These are phyloP conservation scores for Chernovozyma sophiae-reginae DNA, from an alignment of 1,139 yeast genomes.

Conservation along the genomic window DNA sequence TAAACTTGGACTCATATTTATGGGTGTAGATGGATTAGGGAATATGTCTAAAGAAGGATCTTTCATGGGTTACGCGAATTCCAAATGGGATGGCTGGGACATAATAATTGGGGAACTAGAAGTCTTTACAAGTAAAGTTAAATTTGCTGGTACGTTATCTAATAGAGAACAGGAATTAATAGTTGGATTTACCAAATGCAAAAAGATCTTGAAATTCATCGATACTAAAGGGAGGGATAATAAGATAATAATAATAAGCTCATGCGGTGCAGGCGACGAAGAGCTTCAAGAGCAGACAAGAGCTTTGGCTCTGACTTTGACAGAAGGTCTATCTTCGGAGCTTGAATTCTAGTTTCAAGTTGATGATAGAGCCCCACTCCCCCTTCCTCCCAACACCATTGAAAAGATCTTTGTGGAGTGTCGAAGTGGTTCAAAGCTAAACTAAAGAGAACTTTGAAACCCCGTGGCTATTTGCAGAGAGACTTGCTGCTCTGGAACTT, in stretches of 20 bases:
- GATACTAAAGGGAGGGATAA: slow-evolving; percentile 19
- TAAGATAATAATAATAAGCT: slow-evolving; percentile 19
- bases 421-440: too few relatives aligned
- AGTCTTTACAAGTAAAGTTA: slow-evolving; percentile 23
- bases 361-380: too few relatives aligned
- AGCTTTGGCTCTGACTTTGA: too few relatives aligned
- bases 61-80: slow-evolving; percentile 50
- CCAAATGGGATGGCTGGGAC: slow-evolving; percentile 59
- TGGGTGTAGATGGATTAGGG: slow-evolving; percentile 45
- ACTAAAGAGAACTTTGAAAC: too few relatives aligned
- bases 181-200: slow-evolving; percentile 26
- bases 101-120: slow-evolving; percentile 39
- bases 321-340: too few relatives aligned
- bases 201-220: slow-evolving; percentile 28
- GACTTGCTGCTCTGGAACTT: too few relatives aligned
- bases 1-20: slow-evolving; percentile 49
- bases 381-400: too few relatives aligned
- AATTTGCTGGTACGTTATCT: slow-evolving; percentile 9
- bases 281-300: neutral
- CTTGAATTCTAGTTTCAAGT: too few relatives aligned
- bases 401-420: too few relatives aligned
- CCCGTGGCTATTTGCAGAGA: too few relatives aligned
- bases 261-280: too few relatives aligned
- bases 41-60: slow-evolving; percentile 37
- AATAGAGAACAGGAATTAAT: slow-evolving; percentile 22